Evolutionary conservation across 768 basidiomycete species (phyloP), one percentile per base, ranked within the genome.

Genomic region (Pleurotus eryngii): DNA sequence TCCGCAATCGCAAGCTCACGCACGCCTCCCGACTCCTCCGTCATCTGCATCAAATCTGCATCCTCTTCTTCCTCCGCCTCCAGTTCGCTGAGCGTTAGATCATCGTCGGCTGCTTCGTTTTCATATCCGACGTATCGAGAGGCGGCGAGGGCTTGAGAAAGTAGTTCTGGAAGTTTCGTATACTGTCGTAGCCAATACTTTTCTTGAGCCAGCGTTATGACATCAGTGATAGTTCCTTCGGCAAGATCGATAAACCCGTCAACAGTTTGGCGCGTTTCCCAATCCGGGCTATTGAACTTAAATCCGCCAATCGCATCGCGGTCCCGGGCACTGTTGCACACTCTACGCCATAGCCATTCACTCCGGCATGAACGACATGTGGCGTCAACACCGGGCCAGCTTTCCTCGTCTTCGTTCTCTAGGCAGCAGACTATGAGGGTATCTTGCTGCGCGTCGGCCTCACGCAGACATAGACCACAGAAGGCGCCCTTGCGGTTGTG

Each of bases 231-330:
- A 5, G 76, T 80, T 18, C 89, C 89, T 60, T 91, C 90, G 2
- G 81, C 87, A 22, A 87, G 74, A 57, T 90, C 89, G 39, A 90
- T 69, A 70, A 88, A 92, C n/a, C 79, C 79, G 51, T 87, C 87
- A 11, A 91, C 77, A 7, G 77, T 76, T 62, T 84, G 83, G 45
- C 86, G 78, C 46, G 82, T 82, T 67, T 89, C 87, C 85, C 84
- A 87, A 62, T 90, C 87, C 4, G 67, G 66, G 37, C 70, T 69
- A 17, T 67, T 62, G 49, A 76, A 65, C 5, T 66, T 61, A 17
- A 66, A 66, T 5, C 82, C 81, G n/a, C 84, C 81, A 27, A 87
- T 72, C 0, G 82, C 84, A 58, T 83, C 83, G 22, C 77, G 75
- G 61, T 86, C 86, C 17, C 75, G 65, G 14, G 77, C 67, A 39